These are phyloP conservation scores for Phytophthora pini DNA, from an alignment of 352 stramenopile genomes.

Conservation along the genomic window DNA sequence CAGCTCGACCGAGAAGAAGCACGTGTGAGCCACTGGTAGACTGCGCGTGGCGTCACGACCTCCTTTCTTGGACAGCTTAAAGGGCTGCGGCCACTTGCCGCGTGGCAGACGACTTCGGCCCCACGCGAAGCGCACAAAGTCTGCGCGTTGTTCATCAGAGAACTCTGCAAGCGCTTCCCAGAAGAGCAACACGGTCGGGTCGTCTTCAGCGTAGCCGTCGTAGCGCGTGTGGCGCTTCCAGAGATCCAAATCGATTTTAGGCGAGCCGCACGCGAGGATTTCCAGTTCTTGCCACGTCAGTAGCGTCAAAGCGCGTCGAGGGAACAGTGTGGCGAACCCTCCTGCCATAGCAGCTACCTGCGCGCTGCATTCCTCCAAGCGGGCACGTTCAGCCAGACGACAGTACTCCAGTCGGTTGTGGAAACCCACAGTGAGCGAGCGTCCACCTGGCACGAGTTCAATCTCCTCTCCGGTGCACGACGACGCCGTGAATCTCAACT, in stretches of 20 bases:
- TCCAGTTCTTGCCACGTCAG: slow-evolving; percentile 93
- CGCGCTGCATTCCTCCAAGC: slow-evolving; percentile 76
- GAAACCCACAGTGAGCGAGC: slow-evolving; percentile 75
- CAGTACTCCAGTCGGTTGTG: slow-evolving; percentile 89
- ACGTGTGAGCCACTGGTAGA: slow-evolving; percentile 95
- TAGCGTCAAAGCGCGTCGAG: slow-evolving; percentile 85
- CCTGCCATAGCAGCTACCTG: slow-evolving; percentile 82
- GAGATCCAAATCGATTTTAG: slow-evolving; percentile 91
- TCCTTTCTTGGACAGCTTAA: slow-evolving; percentile 93
- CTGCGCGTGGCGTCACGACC: slow-evolving; percentile 81
- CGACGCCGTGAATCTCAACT: slow-evolving; percentile 83
- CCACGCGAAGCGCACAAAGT: slow-evolving; percentile 96
- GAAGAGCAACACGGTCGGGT: slow-evolving; percentile 88
- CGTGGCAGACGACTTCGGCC: slow-evolving; percentile 91
- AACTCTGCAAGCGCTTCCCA: slow-evolving; percentile 92
- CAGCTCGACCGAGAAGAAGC: slow-evolving; percentile 96
- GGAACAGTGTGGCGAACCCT: slow-evolving; percentile 87
- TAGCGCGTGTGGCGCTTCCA: slow-evolving; percentile 89
- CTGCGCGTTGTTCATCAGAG: slow-evolving; percentile 85
- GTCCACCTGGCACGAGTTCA: slow-evolving; percentile 83
- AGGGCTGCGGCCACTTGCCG: slow-evolving; percentile 88
- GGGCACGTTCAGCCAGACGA: slow-evolving; percentile 74
- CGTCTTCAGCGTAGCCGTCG: slow-evolving; percentile 87
- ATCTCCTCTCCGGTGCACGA: slow-evolving; percentile 85
- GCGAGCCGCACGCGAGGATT: slow-evolving; percentile 90